Evolutionary conservation across 805 yeast genomes (phyloP), one percentile per base, ranked within the genome.

Genomic region (Saccharomycopsis sp.): DNA sequence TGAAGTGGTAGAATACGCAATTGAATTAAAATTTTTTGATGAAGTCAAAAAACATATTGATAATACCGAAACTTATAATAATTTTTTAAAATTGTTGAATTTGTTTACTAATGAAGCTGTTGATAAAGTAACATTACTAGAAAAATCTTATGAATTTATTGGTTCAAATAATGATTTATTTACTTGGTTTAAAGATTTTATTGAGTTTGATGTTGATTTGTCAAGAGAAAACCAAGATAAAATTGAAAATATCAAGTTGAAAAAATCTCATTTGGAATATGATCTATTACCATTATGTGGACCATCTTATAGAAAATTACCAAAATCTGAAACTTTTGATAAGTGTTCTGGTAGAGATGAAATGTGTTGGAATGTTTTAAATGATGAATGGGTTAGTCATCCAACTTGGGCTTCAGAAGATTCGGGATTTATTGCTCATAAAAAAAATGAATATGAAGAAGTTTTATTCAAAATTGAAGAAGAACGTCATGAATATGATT

Each of bases 361-460:
- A 52, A 83, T 92, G 88, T 92, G 98, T 58, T 89, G 96, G 96
- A 96, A 89, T 55, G 96, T 92, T 13, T 70, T 92, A 52, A 92
- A 92, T 60, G 98, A 92, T 59, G 97, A 89, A 61, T 92, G 97
- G 96, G 97, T 92, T 27, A 96, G 96, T 4, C 98, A 94, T 60
- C 99, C 99, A 17, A 94, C 95, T 10, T 92, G 99, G 99, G 98
- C 98, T 3, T 92, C 98, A 1, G 99, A 92, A 59, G 97, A 92
- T 59, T 85, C 96, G 12, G 99, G 98, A 0, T 92, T 89, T 54
- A 88, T 92, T 56, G 96, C 98, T n/a, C 98, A 92, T 60, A 76
- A 96, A 50, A 92, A 92, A 61, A 92, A 94, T 57, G 97, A 92
- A 63, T 92, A 88, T 58, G 99, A 92, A 61, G 99, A 92, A 59